Evolutionary conservation across 1,139 yeast genomes (phyloP), one percentile per base, ranked within the genome.

Genomic region (Barnettozyma hawaiiensis): DNA sequence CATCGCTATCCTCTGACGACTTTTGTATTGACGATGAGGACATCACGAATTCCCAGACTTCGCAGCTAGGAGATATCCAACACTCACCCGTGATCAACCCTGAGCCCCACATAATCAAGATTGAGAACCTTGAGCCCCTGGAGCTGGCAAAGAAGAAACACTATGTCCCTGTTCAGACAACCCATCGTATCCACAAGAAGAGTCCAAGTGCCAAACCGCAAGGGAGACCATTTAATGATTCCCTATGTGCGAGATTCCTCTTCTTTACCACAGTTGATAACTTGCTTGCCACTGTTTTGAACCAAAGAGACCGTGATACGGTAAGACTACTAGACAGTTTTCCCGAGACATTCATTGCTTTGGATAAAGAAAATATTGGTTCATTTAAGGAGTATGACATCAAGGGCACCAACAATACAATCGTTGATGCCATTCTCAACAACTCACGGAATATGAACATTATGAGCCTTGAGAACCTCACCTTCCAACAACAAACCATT

Each of bases 171-270:
- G 26, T 28, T 10, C 42, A 47, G 31, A 22, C 46, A 10, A 48
- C 50, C 5, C 11, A 28, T 2, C 39, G 39, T 20, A 46, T 52
- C 26, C 53, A 49, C 32, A 51, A 48, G 40, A 41, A 50, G 23
- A 48, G 46, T 7, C 50, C 46, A 1, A 20, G 39, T 15, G 26
- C 35, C 3, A 57, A 57, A 43, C 49, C 63, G 3, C 70, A 67
- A 45, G 73, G 73, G 14, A 56, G 72, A 47, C 72, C 73, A 6
- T 67, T 62, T 45, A 63, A 67, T 15, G 58, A 60, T 7, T 54
- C 55, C 10, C 47, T 67, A 18, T 55, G 59, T 10, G 64, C 67
- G 12, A 52, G 68, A 35, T 65, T 67, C 41, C 44, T 54, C 14
- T 49, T 49, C 37, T 55, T 53, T 42, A 23, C 43, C 9, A 49